Percentiles rank a stretch among this genome's conserved stretches.
These are phyloP conservation scores for Saccharomyces mikatae DNA, from an alignment of 805 yeast genomes.

Conservation along the genomic window DNA sequence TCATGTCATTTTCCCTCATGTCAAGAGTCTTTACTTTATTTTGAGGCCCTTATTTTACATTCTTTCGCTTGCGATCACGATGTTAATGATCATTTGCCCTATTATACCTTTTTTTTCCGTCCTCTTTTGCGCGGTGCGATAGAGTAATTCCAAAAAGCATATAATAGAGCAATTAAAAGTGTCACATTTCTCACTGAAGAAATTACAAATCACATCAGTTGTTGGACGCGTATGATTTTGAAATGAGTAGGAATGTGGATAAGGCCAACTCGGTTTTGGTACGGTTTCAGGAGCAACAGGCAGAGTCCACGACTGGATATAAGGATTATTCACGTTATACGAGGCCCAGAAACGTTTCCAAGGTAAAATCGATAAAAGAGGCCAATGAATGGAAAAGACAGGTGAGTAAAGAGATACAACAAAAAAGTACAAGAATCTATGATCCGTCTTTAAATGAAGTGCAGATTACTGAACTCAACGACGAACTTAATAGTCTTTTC, in stretches of 20 bases:
- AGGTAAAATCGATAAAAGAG: constrained; percentile 47
- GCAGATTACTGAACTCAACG: constrained; percentile 67
- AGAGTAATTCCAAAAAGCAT: not conserved
- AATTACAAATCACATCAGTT: not conserved
- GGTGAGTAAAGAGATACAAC: constrained; percentile 55
- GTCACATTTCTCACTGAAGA: not conserved
- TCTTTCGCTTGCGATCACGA: not conserved
- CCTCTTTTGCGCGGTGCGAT: not conserved
- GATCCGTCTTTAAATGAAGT: constrained; percentile 51
- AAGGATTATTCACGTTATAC: constrained; percentile 46
- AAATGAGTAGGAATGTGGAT: constrained; percentile 71
- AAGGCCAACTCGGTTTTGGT: constrained; percentile 65
- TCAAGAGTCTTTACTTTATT: not conserved
- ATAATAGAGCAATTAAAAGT: not conserved
- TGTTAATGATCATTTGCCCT: not conserved
- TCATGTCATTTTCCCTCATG: not conserved
- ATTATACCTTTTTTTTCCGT: not conserved
- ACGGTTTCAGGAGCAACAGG: constrained; percentile 55
- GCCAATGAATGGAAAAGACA: constrained; percentile 66
- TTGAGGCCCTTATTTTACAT: not conserved
- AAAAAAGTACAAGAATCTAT: constrained; percentile 52
- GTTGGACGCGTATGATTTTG: not conserved
- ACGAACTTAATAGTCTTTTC: constrained; percentile 56
- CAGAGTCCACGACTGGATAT: constrained; percentile 46
- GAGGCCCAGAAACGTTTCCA: constrained; percentile 53